Conservation (phyloP, 148 eudicot genomes). For the Camellia lanceoleosa region DNA sequence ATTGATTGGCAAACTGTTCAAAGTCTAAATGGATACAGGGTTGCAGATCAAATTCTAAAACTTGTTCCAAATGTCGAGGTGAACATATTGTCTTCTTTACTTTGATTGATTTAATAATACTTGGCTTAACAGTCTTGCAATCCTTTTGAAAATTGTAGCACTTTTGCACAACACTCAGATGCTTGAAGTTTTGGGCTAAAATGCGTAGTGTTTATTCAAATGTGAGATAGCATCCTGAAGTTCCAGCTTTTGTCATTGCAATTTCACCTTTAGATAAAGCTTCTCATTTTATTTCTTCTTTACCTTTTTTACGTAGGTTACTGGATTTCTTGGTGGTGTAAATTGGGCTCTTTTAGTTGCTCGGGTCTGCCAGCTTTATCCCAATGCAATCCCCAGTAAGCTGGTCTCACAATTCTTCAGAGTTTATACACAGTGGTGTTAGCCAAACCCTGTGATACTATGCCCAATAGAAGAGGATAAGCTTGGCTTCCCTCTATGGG, state of each 20-base stretch:
- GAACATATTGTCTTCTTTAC: conserved; percentile 15
- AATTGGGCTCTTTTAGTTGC: conserved; percentile 62
- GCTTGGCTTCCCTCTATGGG: conserved; percentile 46
- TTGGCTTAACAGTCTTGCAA: neutral
- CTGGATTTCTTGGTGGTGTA: conserved; percentile 57
- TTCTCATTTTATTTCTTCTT: neutral
- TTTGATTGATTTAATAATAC: neutral
- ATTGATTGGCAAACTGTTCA: conserved; percentile 51
- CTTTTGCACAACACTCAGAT: conserved; percentile 42
- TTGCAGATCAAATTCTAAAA: conserved; percentile 46
- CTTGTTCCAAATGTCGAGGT: conserved; percentile 56
- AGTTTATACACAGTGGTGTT: conserved; percentile 55
- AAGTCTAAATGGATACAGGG: conserved; percentile 60
- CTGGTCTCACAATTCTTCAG: conserved; percentile 48
- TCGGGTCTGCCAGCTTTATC: conserved; percentile 53
- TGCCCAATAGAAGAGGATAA: conserved; percentile 43
- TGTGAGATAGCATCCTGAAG: conserved; percentile 31
- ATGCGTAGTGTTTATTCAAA: conserved; percentile 53
- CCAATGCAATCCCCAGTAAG: conserved; percentile 54
- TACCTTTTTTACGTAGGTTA: conserved; percentile 25
- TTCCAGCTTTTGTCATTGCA: neutral
- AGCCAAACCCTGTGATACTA: conserved; percentile 57
- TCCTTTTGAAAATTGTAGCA: conserved; percentile 31
- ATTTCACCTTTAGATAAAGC: conserved; percentile 4
- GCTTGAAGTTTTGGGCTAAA: conserved; percentile 52